A percentile compares a stretch with the other conserved stretches of the same genome.
phyloP scores from a whole-genome alignment of 495 filamentous ascomycete genomes.

The Chlorociboria aeruginascens region DNA sequence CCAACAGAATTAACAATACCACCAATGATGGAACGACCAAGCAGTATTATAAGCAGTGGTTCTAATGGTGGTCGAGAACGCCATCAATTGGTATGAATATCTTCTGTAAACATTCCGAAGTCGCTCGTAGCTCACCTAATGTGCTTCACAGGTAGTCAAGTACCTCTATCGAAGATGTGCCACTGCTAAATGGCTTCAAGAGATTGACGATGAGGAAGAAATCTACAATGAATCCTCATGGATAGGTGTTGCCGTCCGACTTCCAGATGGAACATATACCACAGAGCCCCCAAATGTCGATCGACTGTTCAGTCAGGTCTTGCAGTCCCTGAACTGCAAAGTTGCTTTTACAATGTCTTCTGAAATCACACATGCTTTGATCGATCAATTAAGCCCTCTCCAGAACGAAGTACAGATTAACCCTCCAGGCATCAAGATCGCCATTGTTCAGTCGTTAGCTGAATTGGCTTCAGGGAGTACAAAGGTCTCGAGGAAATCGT shows the following conservation, averaged over 20 bases:
- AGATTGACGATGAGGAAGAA: neutral
- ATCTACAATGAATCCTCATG: neutral
- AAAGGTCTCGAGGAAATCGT: conserved; percentile 17
- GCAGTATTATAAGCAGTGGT: neutral
- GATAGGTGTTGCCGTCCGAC: conserved; percentile 6
- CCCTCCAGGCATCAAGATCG: conserved; percentile 20
- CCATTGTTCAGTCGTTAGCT: conserved; percentile 22
- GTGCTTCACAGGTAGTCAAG: conserved; percentile 3
- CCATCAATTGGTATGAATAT: neutral
- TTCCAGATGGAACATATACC: conserved; percentile 6
- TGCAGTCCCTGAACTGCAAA: conserved; percentile 14
- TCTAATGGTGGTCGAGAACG: neutral
- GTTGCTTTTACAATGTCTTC: conserved; percentile 30
- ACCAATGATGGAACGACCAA: too few relatives aligned
- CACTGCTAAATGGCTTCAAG: conserved; percentile 5
- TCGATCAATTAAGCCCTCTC: conserved; percentile 22
- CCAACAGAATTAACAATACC: too few relatives aligned
- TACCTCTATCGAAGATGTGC: conserved; percentile 3
- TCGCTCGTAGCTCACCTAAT: neutral
- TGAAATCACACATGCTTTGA: conserved; percentile 22
- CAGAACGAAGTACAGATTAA: conserved; percentile 24
- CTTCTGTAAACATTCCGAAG: neutral
- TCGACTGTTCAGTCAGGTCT: neutral
- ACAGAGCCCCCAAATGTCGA: conserved; percentile 2
- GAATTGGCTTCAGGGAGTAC: conserved; percentile 17